Evolutionary conservation across 139 green algal genomes (phyloP).

Genomic region (Zygnema cylindricum): DNA sequence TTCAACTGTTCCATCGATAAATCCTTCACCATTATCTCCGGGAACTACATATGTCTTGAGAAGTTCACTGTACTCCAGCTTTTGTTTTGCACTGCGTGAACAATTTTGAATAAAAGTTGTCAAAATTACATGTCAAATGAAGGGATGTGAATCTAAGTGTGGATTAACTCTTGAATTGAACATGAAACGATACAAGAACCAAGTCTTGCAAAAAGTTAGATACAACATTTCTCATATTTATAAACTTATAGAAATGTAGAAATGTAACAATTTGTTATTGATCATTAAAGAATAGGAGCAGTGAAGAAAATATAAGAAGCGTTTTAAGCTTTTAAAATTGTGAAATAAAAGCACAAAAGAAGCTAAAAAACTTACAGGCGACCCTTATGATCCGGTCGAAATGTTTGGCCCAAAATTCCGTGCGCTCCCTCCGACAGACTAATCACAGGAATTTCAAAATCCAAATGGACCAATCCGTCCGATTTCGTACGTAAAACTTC

Average conservation of each 20-base stretch:
- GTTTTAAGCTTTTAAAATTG: neutral
- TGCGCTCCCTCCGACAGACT: constrained; percentile 9
- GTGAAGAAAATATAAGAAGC: neutral
- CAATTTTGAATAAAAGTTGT: neutral
- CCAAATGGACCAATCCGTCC: neutral
- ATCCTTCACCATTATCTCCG: neutral
- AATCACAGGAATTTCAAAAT: neutral
- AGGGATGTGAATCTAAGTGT: neutral
- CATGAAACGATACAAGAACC: neutral
- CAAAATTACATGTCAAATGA: neutral
- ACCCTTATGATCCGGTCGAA: constrained; percentile 2
- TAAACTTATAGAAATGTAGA: neutral
- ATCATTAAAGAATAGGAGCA: neutral
- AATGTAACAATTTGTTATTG: neutral
- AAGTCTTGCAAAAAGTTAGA: neutral
- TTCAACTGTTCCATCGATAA: neutral
- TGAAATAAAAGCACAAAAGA: neutral
- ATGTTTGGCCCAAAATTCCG: too few relatives aligned
- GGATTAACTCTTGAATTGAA: neutral
- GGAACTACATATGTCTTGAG: neutral
- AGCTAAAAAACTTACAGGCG: constrained; percentile 14
- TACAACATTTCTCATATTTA: neutral
- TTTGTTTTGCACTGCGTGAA: neutral
- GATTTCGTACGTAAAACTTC: neutral
- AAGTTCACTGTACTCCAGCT: neutral